Conservation (phyloP, 768 basidiomycete genomes). For the Naganishia randhawae region DNA sequence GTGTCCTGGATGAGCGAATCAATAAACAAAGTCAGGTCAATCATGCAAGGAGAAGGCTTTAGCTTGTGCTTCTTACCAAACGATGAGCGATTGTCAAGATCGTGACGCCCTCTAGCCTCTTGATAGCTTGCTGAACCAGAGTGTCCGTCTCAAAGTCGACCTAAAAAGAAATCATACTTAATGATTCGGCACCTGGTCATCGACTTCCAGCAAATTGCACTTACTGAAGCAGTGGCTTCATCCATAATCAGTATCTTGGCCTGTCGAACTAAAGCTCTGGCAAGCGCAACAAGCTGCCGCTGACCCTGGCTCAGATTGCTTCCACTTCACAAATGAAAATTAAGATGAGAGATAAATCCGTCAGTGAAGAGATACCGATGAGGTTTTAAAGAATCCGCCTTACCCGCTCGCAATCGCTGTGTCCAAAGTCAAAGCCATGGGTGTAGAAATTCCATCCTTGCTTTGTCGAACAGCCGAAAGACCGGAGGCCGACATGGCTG, state of each 20-base stretch:
- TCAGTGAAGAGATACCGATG: not conserved
- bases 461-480: conserved; percentile 29
- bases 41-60: conserved; percentile 46
- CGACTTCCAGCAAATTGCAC: conserved; percentile 47
- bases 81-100: conserved; percentile 63
- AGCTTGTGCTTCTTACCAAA: conserved; percentile 54
- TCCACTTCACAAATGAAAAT: conserved; percentile 55
- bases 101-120: conserved; percentile 55
- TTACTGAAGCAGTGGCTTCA: conserved; percentile 58
- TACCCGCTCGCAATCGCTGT: conserved; percentile 49
- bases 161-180: conserved; percentile 27
- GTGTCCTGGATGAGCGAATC: conserved; percentile 60
- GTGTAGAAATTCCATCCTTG: conserved; percentile 16
- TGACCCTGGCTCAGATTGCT: conserved; percentile 60
- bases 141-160: conserved; percentile 61
- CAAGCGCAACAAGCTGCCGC: conserved; percentile 65
- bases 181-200: not conserved
- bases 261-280: conserved; percentile 59
- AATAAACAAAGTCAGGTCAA: not conserved
- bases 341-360: conserved; percentile 36
- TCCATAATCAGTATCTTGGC: conserved; percentile 62
- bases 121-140: conserved; percentile 60
- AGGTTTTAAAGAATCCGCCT: not conserved
- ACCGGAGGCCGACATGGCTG: conserved; percentile 57
- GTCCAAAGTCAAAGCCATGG: conserved; percentile 41